Base-by-base conservation (phyloP, 345 rosid genomes). In the Eucalyptus marginata region DNA sequence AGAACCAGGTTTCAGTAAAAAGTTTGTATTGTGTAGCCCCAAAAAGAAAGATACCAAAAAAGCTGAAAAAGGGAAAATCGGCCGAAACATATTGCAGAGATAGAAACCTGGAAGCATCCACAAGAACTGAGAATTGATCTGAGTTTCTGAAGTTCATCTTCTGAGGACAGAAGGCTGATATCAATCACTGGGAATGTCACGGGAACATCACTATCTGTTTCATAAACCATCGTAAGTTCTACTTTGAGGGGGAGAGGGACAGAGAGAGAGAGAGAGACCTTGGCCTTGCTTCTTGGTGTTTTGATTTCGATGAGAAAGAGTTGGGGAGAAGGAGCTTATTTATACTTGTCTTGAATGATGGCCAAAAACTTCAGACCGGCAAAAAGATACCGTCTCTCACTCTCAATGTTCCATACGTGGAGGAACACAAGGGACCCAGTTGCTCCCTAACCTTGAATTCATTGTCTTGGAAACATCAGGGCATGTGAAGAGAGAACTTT, bases 21-120 rank as follows among this genome's bases (percentile, higher is more conserved):
- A 56, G 62, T 56, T 56, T 24, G 62, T 24, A 56, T 56, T 56
- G 1, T 56, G 62, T 56, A 56, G 62, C 29, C 62, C 27, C 29
- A 7, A 16, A 52, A 52, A 51, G 18, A 51, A 7, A 51, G 2
- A 5, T 2, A 24, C 13, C 29, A 56, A 56, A 56, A 56, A 56
- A 56, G 27, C 62, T 24, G 62, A 56, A 56, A 56, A 56, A 24
- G 13, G 62, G 62, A 22, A 24, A 56, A 56, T 56, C 29, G 62
- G 12, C 29, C 29, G 29, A 62, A 62, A 62, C 5, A 16, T 31
- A 68, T 16, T 68, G 43, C 80, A 71, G 54, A 44, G 46, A 29
- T 13, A 11, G 59, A 68, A 87, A 94, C 94, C 94, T 94, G 95
- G 90, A 94, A 94, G 93, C 94, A 93, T 4, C 95, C 94, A 4